phyloP scores from a whole-genome alignment of 2,329 filamentous ascomycete species.

The Fusarium goolgardi region DNA sequence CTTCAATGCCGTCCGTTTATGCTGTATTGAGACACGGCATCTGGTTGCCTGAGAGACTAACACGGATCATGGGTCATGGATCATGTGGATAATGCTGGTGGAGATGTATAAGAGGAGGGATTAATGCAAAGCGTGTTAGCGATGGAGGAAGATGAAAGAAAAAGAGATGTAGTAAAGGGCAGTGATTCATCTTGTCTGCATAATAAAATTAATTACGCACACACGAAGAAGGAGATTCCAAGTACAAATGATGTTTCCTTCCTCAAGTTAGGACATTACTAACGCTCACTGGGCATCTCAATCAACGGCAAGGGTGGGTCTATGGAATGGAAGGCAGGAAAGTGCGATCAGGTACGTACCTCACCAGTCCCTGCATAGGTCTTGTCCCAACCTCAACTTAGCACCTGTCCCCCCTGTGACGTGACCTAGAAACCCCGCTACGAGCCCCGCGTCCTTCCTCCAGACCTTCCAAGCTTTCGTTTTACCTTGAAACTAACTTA shows the following conservation, averaged over 20 bases:
- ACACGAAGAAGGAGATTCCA: constrained; percentile 15
- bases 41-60: constrained; percentile 44
- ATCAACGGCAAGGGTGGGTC: constrained; percentile 6
- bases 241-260: constrained; percentile 20
- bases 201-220: neutral
- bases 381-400: neutral
- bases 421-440: constrained; percentile 45
- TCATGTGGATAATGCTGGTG: constrained; percentile 36
- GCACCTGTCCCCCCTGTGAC: constrained; percentile 35
- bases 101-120: constrained; percentile 27
- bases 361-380: constrained; percentile 37
- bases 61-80: constrained; percentile 41
- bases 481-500: constrained; percentile 17
- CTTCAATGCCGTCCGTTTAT: constrained; percentile 25
- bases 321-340: neutral
- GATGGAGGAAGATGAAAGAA: constrained; percentile 1
- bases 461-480: constrained; percentile 23
- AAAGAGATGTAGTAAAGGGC: neutral
- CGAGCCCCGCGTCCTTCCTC: constrained; percentile 41
- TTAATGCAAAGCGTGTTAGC: constrained; percentile 8
- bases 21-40: constrained; percentile 35
- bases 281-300: neutral
- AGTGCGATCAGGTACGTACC: constrained; percentile 38
- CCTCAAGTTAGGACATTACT: constrained; percentile 2
- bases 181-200: constrained; percentile 13